These are phyloP conservation scores for Capronia epimyces DNA, from an alignment of 2,329 filamentous ascomycete genomes.

Conservation along the genomic window DNA sequence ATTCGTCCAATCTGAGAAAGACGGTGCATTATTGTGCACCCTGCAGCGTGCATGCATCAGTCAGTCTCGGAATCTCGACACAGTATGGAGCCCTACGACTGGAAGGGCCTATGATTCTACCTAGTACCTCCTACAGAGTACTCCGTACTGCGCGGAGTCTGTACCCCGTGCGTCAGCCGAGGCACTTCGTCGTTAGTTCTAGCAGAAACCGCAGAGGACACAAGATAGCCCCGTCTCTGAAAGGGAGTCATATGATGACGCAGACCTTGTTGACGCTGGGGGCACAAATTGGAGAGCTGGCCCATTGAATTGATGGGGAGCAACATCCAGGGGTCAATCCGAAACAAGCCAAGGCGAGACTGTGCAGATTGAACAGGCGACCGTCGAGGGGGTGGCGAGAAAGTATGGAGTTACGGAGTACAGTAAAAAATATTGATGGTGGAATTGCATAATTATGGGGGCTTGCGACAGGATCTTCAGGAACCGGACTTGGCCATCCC, in stretches of 20 bases:
- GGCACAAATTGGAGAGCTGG: not conserved
- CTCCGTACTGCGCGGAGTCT: too few species aligned
- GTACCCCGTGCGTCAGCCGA: too few species aligned
- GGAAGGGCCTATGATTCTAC: too few species aligned
- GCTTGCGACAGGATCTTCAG: conserved; percentile 1
- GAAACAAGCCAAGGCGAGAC: conserved; percentile 12
- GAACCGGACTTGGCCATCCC: not conserved
- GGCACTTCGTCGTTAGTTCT: too few species aligned
- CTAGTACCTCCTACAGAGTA: too few species aligned
- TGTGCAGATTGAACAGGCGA: not conserved
- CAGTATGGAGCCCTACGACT: too few species aligned
- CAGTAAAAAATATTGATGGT: too few species aligned
- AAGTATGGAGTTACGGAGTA: not conserved
- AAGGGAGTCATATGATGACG: too few species aligned
- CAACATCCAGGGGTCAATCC: conserved; percentile 6
- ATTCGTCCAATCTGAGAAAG: too few species aligned
- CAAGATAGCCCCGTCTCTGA: too few species aligned
- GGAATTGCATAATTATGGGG: not conserved
- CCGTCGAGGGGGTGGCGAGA: conserved; percentile 6
- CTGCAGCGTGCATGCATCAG: not conserved
- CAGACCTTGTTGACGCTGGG: too few species aligned
- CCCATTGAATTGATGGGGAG: not conserved
- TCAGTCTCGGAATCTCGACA: not conserved
- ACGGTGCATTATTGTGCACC: not conserved
- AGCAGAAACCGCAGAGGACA: too few species aligned